Evolutionary conservation across 257 asterid species (phyloP).

Genomic region (Verbena officinalis): DNA sequence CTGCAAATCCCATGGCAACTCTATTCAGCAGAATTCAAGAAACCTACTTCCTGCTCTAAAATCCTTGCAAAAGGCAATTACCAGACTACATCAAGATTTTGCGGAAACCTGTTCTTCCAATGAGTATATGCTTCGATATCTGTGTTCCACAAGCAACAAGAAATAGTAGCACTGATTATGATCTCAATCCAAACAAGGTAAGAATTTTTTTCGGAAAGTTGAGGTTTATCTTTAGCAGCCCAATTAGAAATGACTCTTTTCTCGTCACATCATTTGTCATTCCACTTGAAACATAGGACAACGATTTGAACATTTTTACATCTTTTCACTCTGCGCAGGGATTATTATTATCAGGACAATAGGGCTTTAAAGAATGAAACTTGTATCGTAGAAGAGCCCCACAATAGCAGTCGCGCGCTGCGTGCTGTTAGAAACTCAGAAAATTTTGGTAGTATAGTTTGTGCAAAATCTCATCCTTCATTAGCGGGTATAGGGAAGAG

Average conservation of each 20-base stretch:
- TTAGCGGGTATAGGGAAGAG: background rate
- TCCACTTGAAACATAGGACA: no score
- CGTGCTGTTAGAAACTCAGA: background rate
- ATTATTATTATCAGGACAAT: background rate
- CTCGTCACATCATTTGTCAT: no score
- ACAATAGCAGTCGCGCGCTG: no score
- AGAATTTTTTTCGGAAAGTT: constrained; percentile 15
- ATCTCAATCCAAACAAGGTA: constrained; percentile 20
- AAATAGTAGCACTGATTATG: constrained; percentile 32
- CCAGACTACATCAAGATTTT: constrained; percentile 86
- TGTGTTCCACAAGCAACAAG: constrained; percentile 58
- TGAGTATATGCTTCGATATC: constrained; percentile 81
- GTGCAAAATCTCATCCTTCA: background rate
- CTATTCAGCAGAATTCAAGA: constrained; percentile 81
- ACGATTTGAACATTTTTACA: no score
- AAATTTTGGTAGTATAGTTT: background rate
- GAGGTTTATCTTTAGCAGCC: no score
- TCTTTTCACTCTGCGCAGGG: constrained; percentile 1
- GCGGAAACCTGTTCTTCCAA: constrained; percentile 90
- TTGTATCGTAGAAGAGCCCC: no score
- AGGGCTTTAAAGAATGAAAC: no score
- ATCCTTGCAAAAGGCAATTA: constrained; percentile 83
- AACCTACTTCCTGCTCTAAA: constrained; percentile 83
- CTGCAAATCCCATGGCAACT: constrained; percentile 68
- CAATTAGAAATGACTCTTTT: no score